Conservation (phyloP, 2,329 filamentous ascomycete species). For the Penicillium sumatraense region DNA sequence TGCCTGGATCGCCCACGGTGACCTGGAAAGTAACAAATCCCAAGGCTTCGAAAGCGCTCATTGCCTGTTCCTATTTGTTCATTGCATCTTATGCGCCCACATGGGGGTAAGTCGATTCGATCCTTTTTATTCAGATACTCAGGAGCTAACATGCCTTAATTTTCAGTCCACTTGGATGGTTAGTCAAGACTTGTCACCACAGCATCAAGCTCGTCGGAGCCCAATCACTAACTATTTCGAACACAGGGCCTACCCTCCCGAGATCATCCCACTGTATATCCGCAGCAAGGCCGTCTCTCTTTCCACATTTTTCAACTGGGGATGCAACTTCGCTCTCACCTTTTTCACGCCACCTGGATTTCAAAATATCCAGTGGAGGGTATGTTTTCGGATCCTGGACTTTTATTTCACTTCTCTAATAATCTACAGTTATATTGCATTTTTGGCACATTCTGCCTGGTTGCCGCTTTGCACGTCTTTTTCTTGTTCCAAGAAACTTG, state of each 20-base stretch:
- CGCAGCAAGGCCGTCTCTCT: slow-evolving; percentile 43
- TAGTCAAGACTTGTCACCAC: background rate
- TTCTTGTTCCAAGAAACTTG: slow-evolving; percentile 37
- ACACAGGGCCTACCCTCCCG: slow-evolving; percentile 54
- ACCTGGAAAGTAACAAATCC: slow-evolving; percentile 26
- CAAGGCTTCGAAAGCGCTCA: slow-evolving; percentile 57
- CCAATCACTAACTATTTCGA: slow-evolving; percentile 38
- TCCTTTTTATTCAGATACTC: no score
- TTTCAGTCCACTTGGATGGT: slow-evolving; percentile 21
- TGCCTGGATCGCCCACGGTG: slow-evolving; percentile 15
- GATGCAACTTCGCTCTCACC: slow-evolving; percentile 39
- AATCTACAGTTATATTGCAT: slow-evolving; percentile 22
- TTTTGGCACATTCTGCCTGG: slow-evolving; percentile 29
- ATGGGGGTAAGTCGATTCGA: slow-evolving; percentile 54
- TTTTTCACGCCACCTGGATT: slow-evolving; percentile 35
- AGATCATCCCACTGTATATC: slow-evolving; percentile 47
- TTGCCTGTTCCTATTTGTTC: slow-evolving; percentile 70
- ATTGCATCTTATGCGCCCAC: slow-evolving; percentile 67
- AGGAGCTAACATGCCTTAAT: background rate
- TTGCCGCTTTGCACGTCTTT: slow-evolving; percentile 28
- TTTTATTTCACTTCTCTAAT: background rate
- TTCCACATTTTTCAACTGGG: slow-evolving; percentile 44
- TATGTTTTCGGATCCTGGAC: slow-evolving; percentile 1
- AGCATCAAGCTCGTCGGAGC: no score
- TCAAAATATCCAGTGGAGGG: slow-evolving; percentile 33